phyloP scores from a whole-genome alignment of 805 yeast genomes.

The Priceomyces melissophilus region DNA sequence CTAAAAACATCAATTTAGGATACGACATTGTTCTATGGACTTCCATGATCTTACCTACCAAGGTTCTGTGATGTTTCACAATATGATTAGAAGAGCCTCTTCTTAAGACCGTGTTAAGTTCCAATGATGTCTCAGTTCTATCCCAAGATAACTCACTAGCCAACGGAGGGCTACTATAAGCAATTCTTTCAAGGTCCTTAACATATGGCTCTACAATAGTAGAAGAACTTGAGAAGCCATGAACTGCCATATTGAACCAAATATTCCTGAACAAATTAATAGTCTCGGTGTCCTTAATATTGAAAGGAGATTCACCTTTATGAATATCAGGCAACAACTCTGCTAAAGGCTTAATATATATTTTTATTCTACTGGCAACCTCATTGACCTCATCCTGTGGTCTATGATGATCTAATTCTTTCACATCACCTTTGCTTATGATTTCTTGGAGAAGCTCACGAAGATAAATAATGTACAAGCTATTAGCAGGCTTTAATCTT shows the following conservation, averaged over 20 bases:
- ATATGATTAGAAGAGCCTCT: constrained; percentile 85
- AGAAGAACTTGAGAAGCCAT: constrained; percentile 73
- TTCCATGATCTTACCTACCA: constrained; percentile 49
- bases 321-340: constrained; percentile 60
- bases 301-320: constrained; percentile 38
- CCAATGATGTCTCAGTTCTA: constrained; percentile 87
- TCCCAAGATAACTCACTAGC: constrained; percentile 79
- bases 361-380: constrained; percentile 65
- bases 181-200: constrained; percentile 60
- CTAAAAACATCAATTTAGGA: constrained; percentile 81
- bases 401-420: constrained; percentile 71
- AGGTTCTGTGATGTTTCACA: constrained; percentile 69
- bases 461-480: constrained; percentile 51
- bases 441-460: constrained; percentile 64
- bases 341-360: constrained; percentile 72
- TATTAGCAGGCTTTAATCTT: constrained; percentile 35
- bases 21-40: constrained; percentile 55
- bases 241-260: constrained; percentile 93
- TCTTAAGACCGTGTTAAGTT: constrained; percentile 83
- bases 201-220: constrained; percentile 47
- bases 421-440: constrained; percentile 76
- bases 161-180: constrained; percentile 82
- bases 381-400: constrained; percentile 68
- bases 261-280: constrained; percentile 72
- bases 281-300: constrained; percentile 44